Evolutionary conservation across 2,329 filamentous ascomycete genomes (phyloP).

Genomic region (Fusarium vanettenii): DNA sequence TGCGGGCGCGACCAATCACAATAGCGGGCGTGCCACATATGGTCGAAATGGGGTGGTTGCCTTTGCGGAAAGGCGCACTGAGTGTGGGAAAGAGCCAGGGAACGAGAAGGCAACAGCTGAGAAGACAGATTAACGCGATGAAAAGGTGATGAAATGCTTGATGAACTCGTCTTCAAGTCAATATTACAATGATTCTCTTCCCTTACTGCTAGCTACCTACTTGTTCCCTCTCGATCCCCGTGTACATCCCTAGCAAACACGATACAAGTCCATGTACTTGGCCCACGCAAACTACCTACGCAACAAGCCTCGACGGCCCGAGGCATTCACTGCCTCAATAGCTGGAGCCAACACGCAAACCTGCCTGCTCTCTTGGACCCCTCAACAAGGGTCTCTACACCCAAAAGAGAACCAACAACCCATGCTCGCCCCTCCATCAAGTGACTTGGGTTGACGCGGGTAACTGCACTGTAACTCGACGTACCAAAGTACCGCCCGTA

Average conservation of each 20-base stretch:
- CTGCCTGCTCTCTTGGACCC: background rate
- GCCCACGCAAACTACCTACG: background rate
- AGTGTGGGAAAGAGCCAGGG: constrained; percentile 21
- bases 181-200: background rate
- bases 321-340: background rate
- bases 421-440: constrained; percentile 6
- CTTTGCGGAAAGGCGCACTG: constrained; percentile 28
- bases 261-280: background rate
- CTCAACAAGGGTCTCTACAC: constrained; percentile 3
- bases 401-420: constrained; percentile 7
- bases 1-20: constrained; percentile 32
- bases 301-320: background rate
- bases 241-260: background rate
- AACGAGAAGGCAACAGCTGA: background rate
- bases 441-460: constrained; percentile 7
- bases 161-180: background rate
- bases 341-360: background rate
- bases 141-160: background rate
- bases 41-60: constrained; percentile 35
- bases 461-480: constrained; percentile 1
- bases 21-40: constrained; percentile 35
- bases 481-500: background rate
- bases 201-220: background rate
- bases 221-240: background rate
- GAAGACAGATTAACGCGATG: background rate